Conservation (phyloP, 1,284 basidiomycete species). For the Ceratobasidium sp. region DNA sequence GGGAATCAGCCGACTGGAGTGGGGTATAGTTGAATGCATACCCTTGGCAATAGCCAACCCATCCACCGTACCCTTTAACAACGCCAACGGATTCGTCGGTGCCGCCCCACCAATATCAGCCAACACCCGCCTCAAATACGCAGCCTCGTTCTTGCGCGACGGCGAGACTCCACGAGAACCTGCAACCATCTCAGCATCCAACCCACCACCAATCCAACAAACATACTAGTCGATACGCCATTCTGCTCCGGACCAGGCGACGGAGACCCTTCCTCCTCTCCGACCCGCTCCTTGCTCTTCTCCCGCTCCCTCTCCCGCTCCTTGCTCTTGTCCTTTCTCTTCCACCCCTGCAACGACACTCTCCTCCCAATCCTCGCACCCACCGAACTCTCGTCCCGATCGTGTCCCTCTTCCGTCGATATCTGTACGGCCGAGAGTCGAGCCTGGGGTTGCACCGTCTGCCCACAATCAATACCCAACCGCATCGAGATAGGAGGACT, state of each 20-base stretch:
- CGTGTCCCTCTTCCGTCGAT: constrained; percentile 33
- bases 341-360: constrained; percentile 35
- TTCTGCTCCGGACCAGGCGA: neutral
- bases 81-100: constrained; percentile 15
- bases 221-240: neutral
- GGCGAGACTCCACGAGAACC: constrained; percentile 26
- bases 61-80: constrained; percentile 30
- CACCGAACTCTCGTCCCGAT: constrained; percentile 30
- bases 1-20: neutral
- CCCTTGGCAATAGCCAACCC: constrained; percentile 19
- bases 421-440: constrained; percentile 36
- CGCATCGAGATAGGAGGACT: neutral
- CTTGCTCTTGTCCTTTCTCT: constrained; percentile 31
- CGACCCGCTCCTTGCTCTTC: constrained; percentile 23
- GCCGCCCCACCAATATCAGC: constrained; percentile 55
- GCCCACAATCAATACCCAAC: neutral
- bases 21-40: constrained; percentile 1
- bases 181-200: neutral
- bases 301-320: constrained; percentile 8
- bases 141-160: constrained; percentile 53
- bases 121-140: constrained; percentile 68
- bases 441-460: constrained; percentile 27
- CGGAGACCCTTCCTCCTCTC: neutral
- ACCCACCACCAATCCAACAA: neutral
- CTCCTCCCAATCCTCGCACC: constrained; percentile 16